phyloP scores from a whole-genome alignment of 2,329 filamentous ascomycete genomes.

The Sclerotinia trifoliorum region DNA sequence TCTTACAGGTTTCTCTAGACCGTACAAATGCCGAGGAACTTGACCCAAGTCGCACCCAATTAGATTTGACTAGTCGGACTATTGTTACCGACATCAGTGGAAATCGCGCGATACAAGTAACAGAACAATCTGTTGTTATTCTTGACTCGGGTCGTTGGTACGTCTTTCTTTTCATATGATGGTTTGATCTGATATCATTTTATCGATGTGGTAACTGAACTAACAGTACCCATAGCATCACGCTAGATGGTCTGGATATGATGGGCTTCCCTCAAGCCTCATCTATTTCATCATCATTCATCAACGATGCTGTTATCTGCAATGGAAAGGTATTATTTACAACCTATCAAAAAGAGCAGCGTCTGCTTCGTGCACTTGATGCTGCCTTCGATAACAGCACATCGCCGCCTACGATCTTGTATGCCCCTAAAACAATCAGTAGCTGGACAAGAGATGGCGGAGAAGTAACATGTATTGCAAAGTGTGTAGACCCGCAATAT shows the following conservation, averaged over 20 bases:
- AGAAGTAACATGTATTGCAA: conserved; percentile 15
- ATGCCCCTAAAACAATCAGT: conserved; percentile 1
- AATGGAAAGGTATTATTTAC: conserved; percentile 33
- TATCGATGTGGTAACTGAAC: background rate
- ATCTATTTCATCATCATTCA: conserved; percentile 24
- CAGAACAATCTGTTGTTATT: conserved; percentile 44
- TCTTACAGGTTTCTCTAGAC: conserved; percentile 50
- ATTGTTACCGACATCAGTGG: conserved; percentile 46
- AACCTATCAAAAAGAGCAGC: conserved; percentile 24
- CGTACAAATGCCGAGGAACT: conserved; percentile 48
- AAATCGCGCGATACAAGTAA: conserved; percentile 52
- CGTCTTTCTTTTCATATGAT: conserved; percentile 17
- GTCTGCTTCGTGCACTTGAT: conserved; percentile 16
- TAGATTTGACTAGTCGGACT: conserved; percentile 55
- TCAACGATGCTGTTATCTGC: conserved; percentile 34
- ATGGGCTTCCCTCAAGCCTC: conserved; percentile 23
- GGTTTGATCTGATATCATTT: background rate
- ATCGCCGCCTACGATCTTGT: background rate
- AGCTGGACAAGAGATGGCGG: background rate
- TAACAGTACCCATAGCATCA: conserved; percentile 6
- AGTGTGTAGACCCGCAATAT: background rate
- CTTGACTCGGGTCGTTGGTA: conserved; percentile 28
- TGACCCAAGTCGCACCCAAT: conserved; percentile 44
- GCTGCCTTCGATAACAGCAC: background rate
- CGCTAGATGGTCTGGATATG: background rate